Evolutionary conservation across 1,284 basidiomycete species (phyloP).

Genomic region (Austroboletus novae-zelandiae): DNA sequence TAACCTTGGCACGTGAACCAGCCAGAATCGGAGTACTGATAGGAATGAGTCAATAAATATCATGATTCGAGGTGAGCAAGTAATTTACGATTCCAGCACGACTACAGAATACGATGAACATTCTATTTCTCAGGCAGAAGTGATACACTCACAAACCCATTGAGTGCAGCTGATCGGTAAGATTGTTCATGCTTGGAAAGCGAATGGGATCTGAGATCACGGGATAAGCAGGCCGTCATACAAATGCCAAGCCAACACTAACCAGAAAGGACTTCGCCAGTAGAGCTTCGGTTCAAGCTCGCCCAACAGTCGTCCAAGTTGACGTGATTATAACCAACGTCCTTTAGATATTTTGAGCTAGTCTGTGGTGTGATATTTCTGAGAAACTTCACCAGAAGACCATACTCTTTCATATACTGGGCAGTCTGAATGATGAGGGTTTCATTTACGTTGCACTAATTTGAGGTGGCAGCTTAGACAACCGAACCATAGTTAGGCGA

Average conservation of each 20-base stretch:
- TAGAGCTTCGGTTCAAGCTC: conserved; percentile 43
- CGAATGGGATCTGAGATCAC: conserved; percentile 19
- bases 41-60: neutral
- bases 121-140: neutral
- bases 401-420: conserved; percentile 45
- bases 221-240: neutral
- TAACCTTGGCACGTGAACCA: conserved; percentile 32
- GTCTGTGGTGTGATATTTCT: neutral
- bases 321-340: conserved; percentile 51
- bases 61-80: neutral
- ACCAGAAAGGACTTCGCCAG: conserved; percentile 49
- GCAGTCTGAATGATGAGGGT: conserved; percentile 48
- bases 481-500: too few species aligned
- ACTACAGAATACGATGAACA: conserved; percentile 26
- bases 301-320: conserved; percentile 62
- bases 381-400: conserved; percentile 39
- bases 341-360: conserved; percentile 30
- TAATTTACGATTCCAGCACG: conserved; percentile 49
- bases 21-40: conserved; percentile 34
- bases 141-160: conserved; percentile 47
- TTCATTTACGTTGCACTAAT: conserved; percentile 38
- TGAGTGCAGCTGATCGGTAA: conserved; percentile 49
- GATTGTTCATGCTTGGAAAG: conserved; percentile 44
- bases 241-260: neutral
- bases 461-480: neutral